A percentile compares a stretch with the other conserved stretches of the same genome.
Evolutionary conservation across 2,329 filamentous ascomycete species (phyloP).

Genomic region (Xylaria sp.): DNA sequence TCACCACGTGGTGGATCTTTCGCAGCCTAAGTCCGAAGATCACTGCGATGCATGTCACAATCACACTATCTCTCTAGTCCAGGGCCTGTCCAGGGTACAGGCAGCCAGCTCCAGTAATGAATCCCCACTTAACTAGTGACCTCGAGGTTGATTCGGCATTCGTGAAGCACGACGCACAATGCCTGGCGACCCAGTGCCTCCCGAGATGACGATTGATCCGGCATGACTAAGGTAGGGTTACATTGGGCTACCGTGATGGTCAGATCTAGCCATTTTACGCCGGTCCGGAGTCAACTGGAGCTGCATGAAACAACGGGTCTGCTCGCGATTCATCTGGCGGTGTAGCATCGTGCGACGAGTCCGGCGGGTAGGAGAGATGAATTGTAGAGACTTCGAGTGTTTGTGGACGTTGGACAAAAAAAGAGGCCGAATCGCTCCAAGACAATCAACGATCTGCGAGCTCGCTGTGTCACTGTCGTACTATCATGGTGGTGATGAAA

Average conservation of each 20-base stretch:
- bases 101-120: constrained; percentile 1
- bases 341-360: constrained; percentile 32
- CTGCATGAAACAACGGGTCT: constrained; percentile 36
- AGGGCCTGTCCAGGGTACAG: constrained; percentile 10
- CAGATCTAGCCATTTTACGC: constrained; percentile 32
- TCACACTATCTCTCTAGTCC: constrained; percentile 4
- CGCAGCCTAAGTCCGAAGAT: constrained; percentile 17
- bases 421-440: constrained; percentile 24
- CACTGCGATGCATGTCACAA: constrained; percentile 15
- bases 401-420: constrained; percentile 23
- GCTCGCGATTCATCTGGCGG: constrained; percentile 35
- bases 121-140: constrained; percentile 20
- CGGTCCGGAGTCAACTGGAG: constrained; percentile 35
- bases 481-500: constrained; percentile 9
- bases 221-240: constrained; percentile 35
- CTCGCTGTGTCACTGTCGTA: constrained; percentile 24
- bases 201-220: constrained; percentile 18
- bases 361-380: constrained; percentile 7
- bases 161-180: constrained; percentile 12
- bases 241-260: constrained; percentile 38
- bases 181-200: constrained; percentile 6
- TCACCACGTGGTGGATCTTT: constrained; percentile 32
- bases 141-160: constrained; percentile 10
- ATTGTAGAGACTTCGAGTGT: not conserved
- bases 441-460: constrained; percentile 11